A percentile compares a stretch with the other conserved stretches of the same genome.
These are phyloP conservation scores for Aspergillus bertholletiae DNA, from an alignment of 495 filamentous ascomycete species.

Conservation along the genomic window DNA sequence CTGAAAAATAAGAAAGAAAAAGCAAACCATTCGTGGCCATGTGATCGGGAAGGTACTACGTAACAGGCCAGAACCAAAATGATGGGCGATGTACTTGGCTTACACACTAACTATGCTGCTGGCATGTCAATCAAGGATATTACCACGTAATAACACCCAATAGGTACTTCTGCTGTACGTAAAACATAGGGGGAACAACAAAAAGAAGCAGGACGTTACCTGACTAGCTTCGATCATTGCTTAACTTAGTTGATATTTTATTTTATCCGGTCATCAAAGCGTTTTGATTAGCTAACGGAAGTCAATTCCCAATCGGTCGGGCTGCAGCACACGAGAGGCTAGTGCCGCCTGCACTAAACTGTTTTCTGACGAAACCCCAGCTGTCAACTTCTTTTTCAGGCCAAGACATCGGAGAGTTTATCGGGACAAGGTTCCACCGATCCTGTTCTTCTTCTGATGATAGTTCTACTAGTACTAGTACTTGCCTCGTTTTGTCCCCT, in stretches of 20 bases:
- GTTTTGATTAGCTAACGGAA: neutral
- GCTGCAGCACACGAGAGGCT: constrained; percentile 15
- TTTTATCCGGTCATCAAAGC: neutral
- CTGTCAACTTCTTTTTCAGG: constrained; percentile 32
- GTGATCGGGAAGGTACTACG: neutral
- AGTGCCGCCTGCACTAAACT: constrained; percentile 5
- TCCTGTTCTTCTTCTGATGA: constrained; percentile 11
- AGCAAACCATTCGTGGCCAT: neutral
- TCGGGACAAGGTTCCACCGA: constrained; percentile 25
- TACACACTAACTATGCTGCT: too few relatives aligned
- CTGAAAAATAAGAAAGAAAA: neutral
- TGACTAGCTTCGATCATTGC: neutral
- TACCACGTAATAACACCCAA: neutral
- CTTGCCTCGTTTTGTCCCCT: constrained; percentile 3
- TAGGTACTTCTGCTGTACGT: neutral
- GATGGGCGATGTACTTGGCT: too few relatives aligned
- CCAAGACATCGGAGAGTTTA: constrained; percentile 35
- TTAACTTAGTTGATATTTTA: neutral
- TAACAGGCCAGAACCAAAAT: too few relatives aligned
- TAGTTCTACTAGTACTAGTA: too few relatives aligned
- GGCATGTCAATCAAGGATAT: too few relatives aligned
- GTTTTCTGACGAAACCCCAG: constrained; percentile 19
- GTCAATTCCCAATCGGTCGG: constrained; percentile 9
- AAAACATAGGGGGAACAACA: neutral
- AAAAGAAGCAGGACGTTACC: neutral